Conservation (phyloP, 805 yeast species). For the Saturnispora halmiae region DNA sequence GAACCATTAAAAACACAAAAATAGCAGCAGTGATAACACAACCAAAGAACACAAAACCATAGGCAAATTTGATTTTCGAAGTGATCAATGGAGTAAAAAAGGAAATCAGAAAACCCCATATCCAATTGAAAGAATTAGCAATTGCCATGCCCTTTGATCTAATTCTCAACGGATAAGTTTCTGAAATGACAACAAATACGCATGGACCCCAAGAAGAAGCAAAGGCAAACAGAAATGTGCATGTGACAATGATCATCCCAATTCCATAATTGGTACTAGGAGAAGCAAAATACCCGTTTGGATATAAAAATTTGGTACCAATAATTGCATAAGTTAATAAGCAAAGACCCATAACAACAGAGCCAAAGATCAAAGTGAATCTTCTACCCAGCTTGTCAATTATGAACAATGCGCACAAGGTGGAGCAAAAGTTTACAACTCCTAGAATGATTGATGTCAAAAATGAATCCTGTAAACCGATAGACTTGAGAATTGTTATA, state of each 20-base stretch:
- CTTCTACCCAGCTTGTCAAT: constrained; percentile 89
- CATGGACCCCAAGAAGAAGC: constrained; percentile 73
- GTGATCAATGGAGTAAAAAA: constrained; percentile 49
- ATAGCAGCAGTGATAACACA: constrained; percentile 38
- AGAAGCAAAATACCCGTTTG: constrained; percentile 31
- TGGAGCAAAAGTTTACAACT: constrained; percentile 87
- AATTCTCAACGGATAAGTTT: constrained; percentile 58
- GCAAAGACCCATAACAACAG: constrained; percentile 43
- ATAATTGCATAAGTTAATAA: constrained; percentile 51
- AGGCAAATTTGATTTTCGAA: constrained; percentile 40
- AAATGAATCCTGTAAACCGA: constrained; percentile 81
- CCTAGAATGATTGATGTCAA: constrained; percentile 92
- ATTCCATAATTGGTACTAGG: constrained; percentile 44
- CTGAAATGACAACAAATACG: constrained; percentile 57
- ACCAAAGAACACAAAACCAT: constrained; percentile 34
- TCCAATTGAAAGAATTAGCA: constrained; percentile 59
- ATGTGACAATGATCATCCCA: constrained; percentile 54
- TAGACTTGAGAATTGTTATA: constrained; percentile 81
- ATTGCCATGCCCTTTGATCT: constrained; percentile 55
- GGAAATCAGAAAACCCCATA: constrained; percentile 46
- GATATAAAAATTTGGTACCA: constrained; percentile 43
- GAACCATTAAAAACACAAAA: constrained; percentile 43
- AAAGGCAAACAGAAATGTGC: constrained; percentile 54
- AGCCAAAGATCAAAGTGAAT: constrained; percentile 42
- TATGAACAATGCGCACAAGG: constrained; percentile 73